These are phyloP conservation scores for Capronia coronata DNA, from an alignment of 2,329 filamentous ascomycete species.

Conservation along the genomic window DNA sequence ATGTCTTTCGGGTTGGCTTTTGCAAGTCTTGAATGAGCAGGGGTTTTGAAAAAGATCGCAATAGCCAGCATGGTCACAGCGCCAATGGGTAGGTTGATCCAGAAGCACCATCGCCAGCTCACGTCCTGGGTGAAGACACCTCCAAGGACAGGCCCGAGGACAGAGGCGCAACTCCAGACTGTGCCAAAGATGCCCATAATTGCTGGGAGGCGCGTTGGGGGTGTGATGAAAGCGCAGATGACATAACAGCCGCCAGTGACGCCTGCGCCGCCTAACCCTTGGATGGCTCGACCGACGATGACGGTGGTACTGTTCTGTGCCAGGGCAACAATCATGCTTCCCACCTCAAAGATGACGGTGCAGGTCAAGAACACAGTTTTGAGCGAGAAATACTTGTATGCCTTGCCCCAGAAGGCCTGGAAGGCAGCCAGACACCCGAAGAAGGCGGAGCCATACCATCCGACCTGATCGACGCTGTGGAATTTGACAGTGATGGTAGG, in stretches of 20 bases:
- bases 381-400: constrained; percentile 29
- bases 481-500: constrained; percentile 33
- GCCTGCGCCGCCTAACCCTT: constrained; percentile 46
- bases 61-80: constrained; percentile 31
- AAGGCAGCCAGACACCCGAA: constrained; percentile 32
- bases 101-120: constrained; percentile 40
- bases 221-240: constrained; percentile 43
- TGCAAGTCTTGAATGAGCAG: not conserved
- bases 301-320: constrained; percentile 31
- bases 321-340: constrained; percentile 35
- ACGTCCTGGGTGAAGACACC: constrained; percentile 30
- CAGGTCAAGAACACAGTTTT: constrained; percentile 33
- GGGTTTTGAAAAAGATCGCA: constrained; percentile 18
- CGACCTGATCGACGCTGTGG: constrained; percentile 29
- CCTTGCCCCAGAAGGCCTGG: constrained; percentile 31
- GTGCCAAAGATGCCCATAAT: constrained; percentile 36
- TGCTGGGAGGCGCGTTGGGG: constrained; percentile 41
- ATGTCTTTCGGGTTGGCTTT: not conserved
- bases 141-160: constrained; percentile 30
- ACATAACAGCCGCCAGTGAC: constrained; percentile 34
- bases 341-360: constrained; percentile 39
- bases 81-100: constrained; percentile 49
- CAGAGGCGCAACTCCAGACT: constrained; percentile 26
- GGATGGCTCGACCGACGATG: constrained; percentile 48
- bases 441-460: constrained; percentile 35